phyloP scores from a whole-genome alignment of 176 grass and related monocot species.

The Aegilops umbellulata region DNA sequence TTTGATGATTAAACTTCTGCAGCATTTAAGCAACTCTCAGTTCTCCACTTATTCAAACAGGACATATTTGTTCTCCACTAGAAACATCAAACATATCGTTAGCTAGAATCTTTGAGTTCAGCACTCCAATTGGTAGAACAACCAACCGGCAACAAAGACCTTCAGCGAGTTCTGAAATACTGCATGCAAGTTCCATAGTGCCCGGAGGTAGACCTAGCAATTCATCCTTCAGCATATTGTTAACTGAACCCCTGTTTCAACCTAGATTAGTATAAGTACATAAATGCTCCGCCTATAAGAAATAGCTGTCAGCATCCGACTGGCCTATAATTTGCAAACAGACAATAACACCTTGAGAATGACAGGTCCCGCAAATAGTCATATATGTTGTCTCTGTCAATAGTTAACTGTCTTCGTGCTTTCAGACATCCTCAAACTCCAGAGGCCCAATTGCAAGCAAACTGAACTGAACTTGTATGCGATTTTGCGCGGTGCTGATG shows the following conservation, averaged over 20 bases:
- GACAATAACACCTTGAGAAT: background rate
- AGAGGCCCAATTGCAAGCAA: background rate
- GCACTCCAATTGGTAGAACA: background rate
- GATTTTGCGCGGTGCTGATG: background rate
- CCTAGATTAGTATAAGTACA: background rate
- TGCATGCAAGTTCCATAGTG: background rate
- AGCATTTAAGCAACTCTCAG: background rate
- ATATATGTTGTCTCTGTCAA: background rate
- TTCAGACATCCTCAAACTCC: background rate
- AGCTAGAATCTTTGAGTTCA: background rate
- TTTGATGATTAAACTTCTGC: background rate
- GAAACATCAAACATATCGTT: background rate
- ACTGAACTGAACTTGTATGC: background rate
- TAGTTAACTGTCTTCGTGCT: background rate
- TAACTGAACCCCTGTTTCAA: background rate
- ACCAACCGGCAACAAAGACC: background rate
- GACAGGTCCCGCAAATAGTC: background rate
- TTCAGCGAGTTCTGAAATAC: background rate
- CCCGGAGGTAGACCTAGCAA: background rate
- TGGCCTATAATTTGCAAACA: background rate
- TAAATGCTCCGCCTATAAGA: background rate
- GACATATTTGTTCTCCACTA: background rate
- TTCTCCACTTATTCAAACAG: background rate
- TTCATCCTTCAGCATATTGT: background rate
- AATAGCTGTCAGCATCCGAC: background rate